Evolutionary conservation across 2,329 filamentous ascomycete species (phyloP), one percentile per base, ranked within the genome.

Genomic region (Paecilomyces dactylethromorphus): DNA sequence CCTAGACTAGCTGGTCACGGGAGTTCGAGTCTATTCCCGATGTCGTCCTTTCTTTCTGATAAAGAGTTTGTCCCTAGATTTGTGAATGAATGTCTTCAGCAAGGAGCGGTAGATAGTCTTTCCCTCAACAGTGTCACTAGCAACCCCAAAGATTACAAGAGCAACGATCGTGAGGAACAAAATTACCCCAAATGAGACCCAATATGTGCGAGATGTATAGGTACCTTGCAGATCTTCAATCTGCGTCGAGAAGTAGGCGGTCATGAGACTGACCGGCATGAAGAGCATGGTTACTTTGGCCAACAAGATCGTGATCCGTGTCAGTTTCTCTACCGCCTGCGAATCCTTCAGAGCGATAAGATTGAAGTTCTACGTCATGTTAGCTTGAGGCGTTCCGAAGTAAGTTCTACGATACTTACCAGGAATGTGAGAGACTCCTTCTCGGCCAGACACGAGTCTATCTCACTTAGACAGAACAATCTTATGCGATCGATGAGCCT

Each of bases 251-350:
- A 91, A 92, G 72, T 91, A 92, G 32, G 80, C 84, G 3, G 88
- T 90, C 84, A 91, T 86, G 54, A 91, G 81, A 64, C 83, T 87
- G 60, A 91, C 87, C 0, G 89, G 89, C 58, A 91, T 79, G 74
- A 92, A 92, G 56, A 91, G 78, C 49, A 91, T 88, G 12, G 86
- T 89, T 5, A 88, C 84, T 69, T 92, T 91, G 53, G 87, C 88
- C 11, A 92, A 79, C 4, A 92, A 76, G 3, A 90, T 84, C 3
- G 88, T 89, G 62, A 88, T 86, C 59, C 88, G 80, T 0, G 88
- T 91, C 21, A 92, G 80, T 21, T 86, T 82, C 60, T 90, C 88
- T 11, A 90, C 88, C 3, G 85, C 84, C 63, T 86, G 83, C 0
- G 87, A 89, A 71, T 91, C 87, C 69, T 89, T 90, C 67, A 91